phyloP scores from a whole-genome alignment of 441 rosid species.

The Codiaeum variegatum region DNA sequence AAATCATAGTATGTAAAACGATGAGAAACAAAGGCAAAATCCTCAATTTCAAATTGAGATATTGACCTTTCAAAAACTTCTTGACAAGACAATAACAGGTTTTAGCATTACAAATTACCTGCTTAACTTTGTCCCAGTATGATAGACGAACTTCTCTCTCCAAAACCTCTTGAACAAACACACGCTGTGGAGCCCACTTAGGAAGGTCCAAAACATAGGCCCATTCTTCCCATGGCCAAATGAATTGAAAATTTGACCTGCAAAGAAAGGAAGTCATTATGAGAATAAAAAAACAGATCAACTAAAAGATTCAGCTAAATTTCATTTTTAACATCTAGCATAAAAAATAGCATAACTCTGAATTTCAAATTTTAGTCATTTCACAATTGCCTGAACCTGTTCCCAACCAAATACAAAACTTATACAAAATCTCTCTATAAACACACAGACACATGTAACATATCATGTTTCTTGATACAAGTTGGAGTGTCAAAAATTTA shows the following conservation, averaged over 20 bases:
- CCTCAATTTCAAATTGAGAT: not conserved
- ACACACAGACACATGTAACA: not conserved
- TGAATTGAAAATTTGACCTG: conserved; percentile 97
- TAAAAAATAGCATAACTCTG: not conserved
- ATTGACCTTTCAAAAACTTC: not conserved
- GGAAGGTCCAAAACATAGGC: conserved; percentile 91
- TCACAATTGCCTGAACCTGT: conserved; percentile 4
- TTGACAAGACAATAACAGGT: not conserved
- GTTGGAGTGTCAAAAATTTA: not conserved
- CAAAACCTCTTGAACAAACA: conserved; percentile 95
- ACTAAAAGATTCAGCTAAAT: not conserved
- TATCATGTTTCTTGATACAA: not conserved
- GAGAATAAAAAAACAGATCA: conserved; percentile 12
- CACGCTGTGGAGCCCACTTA: conserved; percentile 98
- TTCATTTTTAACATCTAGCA: not conserved
- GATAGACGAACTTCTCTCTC: conserved; percentile 98
- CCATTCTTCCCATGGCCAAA: conserved; percentile 99
- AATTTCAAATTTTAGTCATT: conserved; percentile 7
- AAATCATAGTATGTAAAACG: not conserved
- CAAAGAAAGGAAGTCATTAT: conserved; percentile 20
- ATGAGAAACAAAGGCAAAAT: not conserved
- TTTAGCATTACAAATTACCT: conserved; percentile 42
- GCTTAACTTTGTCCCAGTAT: conserved; percentile 98
- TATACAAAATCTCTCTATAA: not conserved
- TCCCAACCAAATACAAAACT: not conserved